Base-by-base conservation (phyloP, 1,284 basidiomycete genomes). In the Schizopora paradoxa region DNA sequence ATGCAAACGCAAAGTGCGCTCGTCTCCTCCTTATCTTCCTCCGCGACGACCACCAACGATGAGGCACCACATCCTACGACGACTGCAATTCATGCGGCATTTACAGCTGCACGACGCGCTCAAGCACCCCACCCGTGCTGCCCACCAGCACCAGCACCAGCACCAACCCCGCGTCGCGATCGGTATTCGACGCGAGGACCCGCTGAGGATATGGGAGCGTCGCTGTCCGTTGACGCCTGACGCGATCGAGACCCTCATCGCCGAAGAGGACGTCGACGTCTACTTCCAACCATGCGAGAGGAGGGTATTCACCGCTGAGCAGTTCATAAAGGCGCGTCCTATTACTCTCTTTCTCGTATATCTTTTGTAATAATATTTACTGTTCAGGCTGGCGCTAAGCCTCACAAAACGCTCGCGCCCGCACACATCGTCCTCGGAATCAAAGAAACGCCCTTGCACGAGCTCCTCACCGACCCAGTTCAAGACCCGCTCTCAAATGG, bases 341-440 rank as follows among this genome's bases (percentile, higher is more conserved):
- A 16, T 41, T 21, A 11, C 7, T 21, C 23, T 14, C 28, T 29
- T n/a, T 41, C 25, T 14, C 10, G 18, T 28, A 8, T 21, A 19
- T 41, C 16, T 28, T 19, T 27, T 25, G 5, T 16, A 28, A n/a
- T 39, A 21, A 26, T 22, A 18, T 54, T 47, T 49, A 29, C n/a
- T 57, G 40, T 41, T 31, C 51, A 93, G 89, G 89, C 80, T 22
- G 91, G 91, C 6, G 91, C 91, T 13, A 70, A 62, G 10, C 60
- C 89, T 32, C 76, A 77, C 43, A 61, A 70, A 1, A 70, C 68
- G 11, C 72, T 91, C n/a, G 64, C 69, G 5, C 68, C 76, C 13
- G 81, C 86, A 1, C 81, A 91, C 56, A 77, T 95, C 37, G 64
- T 91, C 18, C 60, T 93, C 4, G 91, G 91, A 1, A 91, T 95